Percentiles rank a stretch among this genome's conserved stretches.
Conservation (phyloP, 2,329 filamentous ascomycete genomes). For the Pyricularia sp. region DNA sequence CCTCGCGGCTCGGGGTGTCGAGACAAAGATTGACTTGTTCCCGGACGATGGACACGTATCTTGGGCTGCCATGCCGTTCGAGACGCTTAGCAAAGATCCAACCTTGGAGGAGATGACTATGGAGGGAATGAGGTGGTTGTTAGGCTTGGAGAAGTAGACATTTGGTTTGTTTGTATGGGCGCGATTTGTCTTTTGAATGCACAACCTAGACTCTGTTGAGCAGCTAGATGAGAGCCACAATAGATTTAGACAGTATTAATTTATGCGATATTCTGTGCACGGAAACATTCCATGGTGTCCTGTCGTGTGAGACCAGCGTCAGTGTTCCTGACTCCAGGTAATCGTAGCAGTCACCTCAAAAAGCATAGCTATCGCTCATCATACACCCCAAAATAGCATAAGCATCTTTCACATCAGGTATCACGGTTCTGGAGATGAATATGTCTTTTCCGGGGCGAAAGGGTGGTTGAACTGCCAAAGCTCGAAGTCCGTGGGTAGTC, state of each 20-base stretch:
- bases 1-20: slow-evolving; percentile 4
- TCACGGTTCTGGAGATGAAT: neutral
- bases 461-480: too few relatives aligned
- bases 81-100: neutral
- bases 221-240: too few relatives aligned
- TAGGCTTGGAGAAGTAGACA: neutral
- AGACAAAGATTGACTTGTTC: neutral
- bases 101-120: neutral
- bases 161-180: neutral
- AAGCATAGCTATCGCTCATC: too few relatives aligned
- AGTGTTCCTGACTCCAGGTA: neutral
- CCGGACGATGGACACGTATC: neutral
- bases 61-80: neutral
- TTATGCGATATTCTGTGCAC: too few relatives aligned
- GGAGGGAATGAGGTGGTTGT: neutral
- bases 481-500: too few relatives aligned
- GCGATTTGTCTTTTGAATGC: neutral
- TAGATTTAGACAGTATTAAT: neutral
- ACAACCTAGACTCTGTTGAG: neutral
- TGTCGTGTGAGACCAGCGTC: neutral
- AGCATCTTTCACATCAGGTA: neutral
- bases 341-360: neutral
- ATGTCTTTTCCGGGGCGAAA: too few relatives aligned
- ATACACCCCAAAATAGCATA: too few relatives aligned
- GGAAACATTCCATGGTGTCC: neutral